Evolutionary conservation across 2,329 filamentous ascomycete genomes (phyloP).

Genomic region (Penicillium corylophilum): DNA sequence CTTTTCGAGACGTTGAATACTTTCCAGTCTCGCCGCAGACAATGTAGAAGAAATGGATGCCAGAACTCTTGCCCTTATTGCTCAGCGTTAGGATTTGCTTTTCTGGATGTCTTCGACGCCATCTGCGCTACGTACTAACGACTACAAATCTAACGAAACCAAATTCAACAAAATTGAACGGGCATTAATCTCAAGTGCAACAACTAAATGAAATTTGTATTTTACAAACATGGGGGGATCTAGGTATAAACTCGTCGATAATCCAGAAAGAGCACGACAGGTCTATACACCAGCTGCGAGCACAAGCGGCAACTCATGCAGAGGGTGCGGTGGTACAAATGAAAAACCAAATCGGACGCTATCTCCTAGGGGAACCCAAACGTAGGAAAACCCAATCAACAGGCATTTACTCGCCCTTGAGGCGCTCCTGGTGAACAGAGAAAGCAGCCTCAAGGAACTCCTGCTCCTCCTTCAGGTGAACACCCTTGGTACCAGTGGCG

Average conservation of each 20-base stretch:
- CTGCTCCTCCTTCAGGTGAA: conserved; percentile 89
- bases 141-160: background rate
- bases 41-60: background rate
- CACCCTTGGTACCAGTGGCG: conserved; percentile 85
- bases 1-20: conserved; percentile 10
- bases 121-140: background rate
- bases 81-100: no score
- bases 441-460: conserved; percentile 71
- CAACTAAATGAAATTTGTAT: conserved; percentile 23
- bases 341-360: conserved; percentile 28
- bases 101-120: background rate
- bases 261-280: conserved; percentile 17
- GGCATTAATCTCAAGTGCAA: conserved; percentile 5
- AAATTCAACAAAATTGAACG: background rate
- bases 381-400: conserved; percentile 20
- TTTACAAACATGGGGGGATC: conserved; percentile 26
- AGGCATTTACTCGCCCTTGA: conserved; percentile 60
- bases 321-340: conserved; percentile 25
- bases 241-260: conserved; percentile 28
- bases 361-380: conserved; percentile 26
- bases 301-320: conserved; percentile 29
- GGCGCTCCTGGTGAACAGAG: conserved; percentile 62
- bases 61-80: background rate
- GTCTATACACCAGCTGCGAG: conserved; percentile 24
- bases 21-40: background rate